Base-by-base conservation (phyloP, 164 flowering plant genomes). In the Santalum album region DNA sequence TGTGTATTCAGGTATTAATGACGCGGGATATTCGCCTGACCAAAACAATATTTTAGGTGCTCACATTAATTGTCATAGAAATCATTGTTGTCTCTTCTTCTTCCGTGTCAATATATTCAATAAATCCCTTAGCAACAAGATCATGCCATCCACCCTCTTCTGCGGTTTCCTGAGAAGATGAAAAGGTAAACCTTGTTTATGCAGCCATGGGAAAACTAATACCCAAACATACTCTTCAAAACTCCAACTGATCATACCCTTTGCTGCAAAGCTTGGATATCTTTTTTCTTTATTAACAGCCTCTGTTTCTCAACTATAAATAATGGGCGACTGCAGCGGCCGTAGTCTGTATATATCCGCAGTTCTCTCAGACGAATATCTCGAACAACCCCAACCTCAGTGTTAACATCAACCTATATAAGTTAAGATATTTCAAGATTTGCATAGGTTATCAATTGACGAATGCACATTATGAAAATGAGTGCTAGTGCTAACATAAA, bases 21-120 rank as follows among this genome's bases (percentile, higher is more conserved):
- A n/a, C n/a, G n/a, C n/a, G n/a, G n/a, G n/a, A n/a, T 5, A 5
- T 43, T 43, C 16, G 15, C 15, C 21, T 15, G 19, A 20, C 12
- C 12, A 46, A 46, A 46, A 46, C 16, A 3, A 25, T 1, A 48
- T 48, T 1, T 12, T 12, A 49, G 10, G 63, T 24, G 60, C 96
- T 77, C 60, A 92, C 98, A 67, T 68, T 76, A 45, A 92, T 89
- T 12, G 97, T 90, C 97, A 94, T 94, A 51, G 92, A 87, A 68
- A 94, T 94, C 99, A 94, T 87, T 1, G 99, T 90, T 2, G 96
- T 90, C 73, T 90, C 99, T 58, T 94, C 99, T 78, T 94, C 99
- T 66, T 94, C 99, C 0, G 97, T 90, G 52, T 94, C 99, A 34
- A 94, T 75, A 58, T 90, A 94, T 56, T 94, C 97, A 48, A 90